These are phyloP conservation scores for Diaporthe citrichinensis DNA, from an alignment of 2,329 filamentous ascomycete genomes.

Conservation along the genomic window DNA sequence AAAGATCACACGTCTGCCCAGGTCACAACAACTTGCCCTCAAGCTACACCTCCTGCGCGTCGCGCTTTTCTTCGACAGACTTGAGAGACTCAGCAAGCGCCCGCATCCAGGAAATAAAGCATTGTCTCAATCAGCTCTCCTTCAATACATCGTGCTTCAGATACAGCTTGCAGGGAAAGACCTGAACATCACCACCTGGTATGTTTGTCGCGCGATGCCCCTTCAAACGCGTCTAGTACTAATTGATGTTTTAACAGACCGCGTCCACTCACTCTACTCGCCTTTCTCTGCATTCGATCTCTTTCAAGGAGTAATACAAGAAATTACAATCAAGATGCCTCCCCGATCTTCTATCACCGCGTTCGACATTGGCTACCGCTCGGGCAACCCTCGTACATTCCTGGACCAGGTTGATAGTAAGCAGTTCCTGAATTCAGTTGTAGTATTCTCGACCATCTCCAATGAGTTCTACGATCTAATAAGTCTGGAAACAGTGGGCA, in stretches of 20 bases:
- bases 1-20: neutral
- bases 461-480: neutral
- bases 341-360: neutral
- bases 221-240: neutral
- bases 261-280: neutral
- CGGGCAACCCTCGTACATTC: neutral
- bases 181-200: neutral
- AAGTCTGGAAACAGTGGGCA: neutral
- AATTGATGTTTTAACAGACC: neutral
- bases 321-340: neutral
- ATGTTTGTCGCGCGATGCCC: neutral
- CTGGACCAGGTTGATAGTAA: conserved; percentile 25
- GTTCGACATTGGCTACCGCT: conserved; percentile 1
- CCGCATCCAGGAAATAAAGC: neutral
- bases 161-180: neutral
- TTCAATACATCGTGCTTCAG: neutral
- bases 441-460: neutral
- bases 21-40: neutral
- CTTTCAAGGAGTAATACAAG: neutral
- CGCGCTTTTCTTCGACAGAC: neutral
- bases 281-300: neutral
- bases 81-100: neutral
- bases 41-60: neutral
- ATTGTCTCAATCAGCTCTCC: neutral
- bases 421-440: neutral